Base-by-base conservation (phyloP, 768 basidiomycete genomes). In the Mycena floridula region DNA sequence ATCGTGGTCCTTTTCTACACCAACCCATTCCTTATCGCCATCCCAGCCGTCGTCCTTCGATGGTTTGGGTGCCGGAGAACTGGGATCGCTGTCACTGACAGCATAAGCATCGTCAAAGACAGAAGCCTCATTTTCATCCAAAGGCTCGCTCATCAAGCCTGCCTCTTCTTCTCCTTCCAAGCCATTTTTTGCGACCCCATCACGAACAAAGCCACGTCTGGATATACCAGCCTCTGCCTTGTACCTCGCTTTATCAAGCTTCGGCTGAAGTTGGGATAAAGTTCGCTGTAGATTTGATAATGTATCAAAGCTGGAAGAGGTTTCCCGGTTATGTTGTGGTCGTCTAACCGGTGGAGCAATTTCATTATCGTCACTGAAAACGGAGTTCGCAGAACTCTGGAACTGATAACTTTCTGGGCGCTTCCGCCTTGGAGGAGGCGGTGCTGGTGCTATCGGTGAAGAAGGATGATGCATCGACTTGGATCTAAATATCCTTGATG, bases 221-320 rank as follows among this genome's bases (percentile, higher is more conserved):
- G 70, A 78, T 25, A 86, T 52, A 15, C 82, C 83, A 16, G 82
- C 84, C 58, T 85, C 83, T 0, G 82, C 83, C 60, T 85, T 85
- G 60, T 76, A 85, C 48, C 80, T 63, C 21, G 79, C 82, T 24
- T 75, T 74, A 45, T 85, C 82, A 21, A 84, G 56, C 36, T 64
- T 71, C 0, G 81, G 81, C 54, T 77, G 71, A 11, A 64, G 39
- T 36, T 52, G 47, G 15, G 59, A 57, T 3, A 63, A 44, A 28
- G 58, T 59, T 25, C 66, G 63, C 46, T 64, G 65, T n/a, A 74
- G 55, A 11, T 50, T 59, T 18, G 52, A 37, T 30, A 2, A 37
- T n/a, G 12, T 28, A 11, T n/a, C n/a, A n/a, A n/a, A 9, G 28
- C 28, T 30, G 32, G 22, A 37, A 12, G 12, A n/a, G n/a, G n/a